These are phyloP conservation scores for Linnemannia schmuckeri DNA, from an alignment of 192 early-diverging fungal genomes.

Conservation along the genomic window DNA sequence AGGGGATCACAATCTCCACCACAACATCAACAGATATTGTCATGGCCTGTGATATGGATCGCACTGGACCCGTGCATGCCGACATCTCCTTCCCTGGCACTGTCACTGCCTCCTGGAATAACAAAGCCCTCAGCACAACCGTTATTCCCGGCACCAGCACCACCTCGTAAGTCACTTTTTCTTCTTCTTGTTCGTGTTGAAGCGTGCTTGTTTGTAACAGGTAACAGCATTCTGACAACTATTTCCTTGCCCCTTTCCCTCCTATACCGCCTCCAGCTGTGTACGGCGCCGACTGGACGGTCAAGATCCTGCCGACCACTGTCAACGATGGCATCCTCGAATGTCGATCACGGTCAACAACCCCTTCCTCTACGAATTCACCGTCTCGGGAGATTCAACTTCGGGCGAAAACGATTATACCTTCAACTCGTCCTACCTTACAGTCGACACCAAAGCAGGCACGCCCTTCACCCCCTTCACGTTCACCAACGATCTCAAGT, in stretches of 20 bases:
- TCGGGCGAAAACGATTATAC: neutral
- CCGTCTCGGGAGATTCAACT: neutral
- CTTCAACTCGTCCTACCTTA: neutral
- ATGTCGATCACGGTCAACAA: neutral
- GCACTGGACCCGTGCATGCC: conserved; percentile 4
- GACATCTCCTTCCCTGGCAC: too few species aligned
- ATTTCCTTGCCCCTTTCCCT: neutral
- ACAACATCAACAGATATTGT: conserved; percentile 10
- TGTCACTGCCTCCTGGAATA: too few species aligned
- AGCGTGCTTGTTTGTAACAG: too few species aligned
- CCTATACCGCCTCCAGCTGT: neutral
- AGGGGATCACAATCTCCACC: conserved; percentile 21
- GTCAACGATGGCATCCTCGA: conserved; percentile 3
- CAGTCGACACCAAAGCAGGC: neutral
- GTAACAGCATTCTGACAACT: neutral
- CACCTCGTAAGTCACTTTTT: neutral
- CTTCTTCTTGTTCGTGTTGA: too few species aligned
- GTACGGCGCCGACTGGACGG: neutral
- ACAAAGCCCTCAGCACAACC: too few species aligned
- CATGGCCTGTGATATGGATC: conserved; percentile 24
- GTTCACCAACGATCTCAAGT: neutral
- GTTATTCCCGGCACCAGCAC: neutral
- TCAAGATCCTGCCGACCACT: conserved; percentile 11
- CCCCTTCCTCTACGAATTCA: neutral
- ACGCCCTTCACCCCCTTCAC: neutral